phyloP scores from a whole-genome alignment of 164 flowering plant genomes.

The Aristolochia contorta region DNA sequence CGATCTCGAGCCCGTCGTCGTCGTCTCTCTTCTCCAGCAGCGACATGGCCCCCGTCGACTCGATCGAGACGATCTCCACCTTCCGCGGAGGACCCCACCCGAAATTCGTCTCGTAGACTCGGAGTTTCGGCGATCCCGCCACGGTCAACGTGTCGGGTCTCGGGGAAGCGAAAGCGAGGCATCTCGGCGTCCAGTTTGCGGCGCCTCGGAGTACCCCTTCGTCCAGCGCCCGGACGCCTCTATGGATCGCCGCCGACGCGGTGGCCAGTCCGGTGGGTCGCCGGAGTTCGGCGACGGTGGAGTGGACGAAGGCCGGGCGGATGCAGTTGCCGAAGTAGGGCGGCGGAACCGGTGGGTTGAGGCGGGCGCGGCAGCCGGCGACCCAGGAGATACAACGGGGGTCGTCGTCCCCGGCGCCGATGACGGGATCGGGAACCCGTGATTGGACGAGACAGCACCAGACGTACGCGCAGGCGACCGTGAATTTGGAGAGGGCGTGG shows the following conservation, averaged over 20 bases:
- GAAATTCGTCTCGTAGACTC: constrained; percentile 39
- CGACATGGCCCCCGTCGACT: constrained; percentile 23
- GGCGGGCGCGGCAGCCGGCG: constrained; percentile 26
- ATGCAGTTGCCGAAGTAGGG: constrained; percentile 49
- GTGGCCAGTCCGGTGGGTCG: constrained; percentile 23
- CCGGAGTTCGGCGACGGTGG: constrained; percentile 7
- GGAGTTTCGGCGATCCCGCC: constrained; percentile 38
- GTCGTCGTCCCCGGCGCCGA: too few relatives aligned
- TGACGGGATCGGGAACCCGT: not conserved
- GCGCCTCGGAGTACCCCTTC: constrained; percentile 10
- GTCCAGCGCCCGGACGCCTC: constrained; percentile 8
- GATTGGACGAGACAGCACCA: constrained; percentile 34
- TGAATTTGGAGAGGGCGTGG: too few relatives aligned
- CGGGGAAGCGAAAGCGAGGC: too few relatives aligned
- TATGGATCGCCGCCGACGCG: constrained; percentile 21
- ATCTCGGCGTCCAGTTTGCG: constrained; percentile 14
- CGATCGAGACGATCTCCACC: constrained; percentile 30
- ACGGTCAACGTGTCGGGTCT: constrained; percentile 7
- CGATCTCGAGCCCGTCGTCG: constrained; percentile 41
- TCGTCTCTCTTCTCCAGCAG: constrained; percentile 29
- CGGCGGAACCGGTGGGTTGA: constrained; percentile 19
- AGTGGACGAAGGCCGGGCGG: not conserved
- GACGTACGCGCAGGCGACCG: constrained; percentile 16
- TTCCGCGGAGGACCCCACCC: constrained; percentile 57
- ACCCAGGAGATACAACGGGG: constrained; percentile 9